phyloP scores from a whole-genome alignment of 495 filamentous ascomycete genomes.

The Darksidea phi region DNA sequence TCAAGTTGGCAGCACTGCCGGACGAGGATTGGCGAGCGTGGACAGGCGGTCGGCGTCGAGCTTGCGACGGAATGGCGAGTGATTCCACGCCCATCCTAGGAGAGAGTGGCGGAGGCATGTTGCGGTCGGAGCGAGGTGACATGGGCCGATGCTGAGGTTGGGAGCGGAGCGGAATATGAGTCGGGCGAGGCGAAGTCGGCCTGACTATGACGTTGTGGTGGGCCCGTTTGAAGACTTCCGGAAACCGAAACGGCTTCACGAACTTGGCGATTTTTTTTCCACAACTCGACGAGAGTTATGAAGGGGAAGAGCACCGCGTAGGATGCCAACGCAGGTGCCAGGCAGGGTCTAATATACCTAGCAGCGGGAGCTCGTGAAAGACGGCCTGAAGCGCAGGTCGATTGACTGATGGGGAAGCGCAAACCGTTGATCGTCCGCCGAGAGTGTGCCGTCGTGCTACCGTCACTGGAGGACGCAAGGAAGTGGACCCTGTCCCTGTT shows the following conservation, averaged over 20 bases:
- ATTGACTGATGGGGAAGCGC: slow-evolving; percentile 18
- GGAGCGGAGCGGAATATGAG: not conserved
- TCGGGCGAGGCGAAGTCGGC: slow-evolving; percentile 9
- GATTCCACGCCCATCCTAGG: slow-evolving; percentile 30
- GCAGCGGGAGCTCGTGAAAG: slow-evolving; percentile 22
- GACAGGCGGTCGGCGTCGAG: slow-evolving; percentile 18
- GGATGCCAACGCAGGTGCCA: slow-evolving; percentile 2
- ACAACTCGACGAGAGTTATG: not conserved
- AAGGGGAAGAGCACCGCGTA: slow-evolving; percentile 2
- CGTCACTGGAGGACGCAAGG: slow-evolving; percentile 3
- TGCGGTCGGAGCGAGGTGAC: slow-evolving; percentile 17
- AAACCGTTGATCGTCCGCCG: slow-evolving; percentile 25
- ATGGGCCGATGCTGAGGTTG: slow-evolving; percentile 12
- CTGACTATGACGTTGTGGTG: slow-evolving; percentile 11
- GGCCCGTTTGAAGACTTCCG: slow-evolving; percentile 3
- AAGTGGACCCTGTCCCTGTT: slow-evolving; percentile 23
- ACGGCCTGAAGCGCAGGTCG: not conserved
- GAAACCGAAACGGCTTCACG: not conserved
- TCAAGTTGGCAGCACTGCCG: slow-evolving; percentile 31
- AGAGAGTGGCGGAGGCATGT: slow-evolving; percentile 28
- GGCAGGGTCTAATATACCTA: slow-evolving; percentile 23
- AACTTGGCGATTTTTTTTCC: not conserved
- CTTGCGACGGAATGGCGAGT: slow-evolving; percentile 30
- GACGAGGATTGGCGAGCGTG: slow-evolving; percentile 26
- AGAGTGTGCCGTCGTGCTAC: slow-evolving; percentile 14